phyloP scores from a whole-genome alignment of 106 monocot genomes.

The Dioscorea dumetorum region DNA sequence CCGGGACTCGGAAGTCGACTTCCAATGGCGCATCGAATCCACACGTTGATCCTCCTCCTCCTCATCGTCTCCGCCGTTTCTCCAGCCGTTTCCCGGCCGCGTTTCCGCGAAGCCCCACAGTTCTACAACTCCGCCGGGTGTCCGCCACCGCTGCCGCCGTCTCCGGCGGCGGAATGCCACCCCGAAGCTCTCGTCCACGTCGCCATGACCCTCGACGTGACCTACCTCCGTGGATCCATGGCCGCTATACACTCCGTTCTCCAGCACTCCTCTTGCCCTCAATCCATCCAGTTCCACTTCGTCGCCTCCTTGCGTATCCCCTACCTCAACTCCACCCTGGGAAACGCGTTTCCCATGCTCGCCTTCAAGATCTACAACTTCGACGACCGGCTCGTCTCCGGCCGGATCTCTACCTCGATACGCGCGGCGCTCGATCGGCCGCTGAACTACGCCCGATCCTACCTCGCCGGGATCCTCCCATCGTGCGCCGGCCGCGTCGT shows the following conservation, averaged over 20 bases:
- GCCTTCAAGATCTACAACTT: slow-evolving; percentile 46
- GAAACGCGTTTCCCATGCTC: slow-evolving; percentile 45
- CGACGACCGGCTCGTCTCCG: slow-evolving; percentile 38
- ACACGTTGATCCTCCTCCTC: slow-evolving; percentile 1
- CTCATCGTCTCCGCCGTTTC: slow-evolving; percentile 2
- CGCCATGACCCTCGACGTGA: slow-evolving; percentile 62
- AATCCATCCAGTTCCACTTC: slow-evolving; percentile 66
- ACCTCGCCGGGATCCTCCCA: slow-evolving; percentile 38
- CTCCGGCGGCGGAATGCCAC: slow-evolving; percentile 23
- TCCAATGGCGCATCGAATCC: no score
- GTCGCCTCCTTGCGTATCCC: slow-evolving; percentile 28
- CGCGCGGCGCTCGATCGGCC: slow-evolving; percentile 53
- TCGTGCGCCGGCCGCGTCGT: slow-evolving; percentile 32
- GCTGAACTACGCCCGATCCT: slow-evolving; percentile 61
- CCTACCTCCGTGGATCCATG: slow-evolving; percentile 75
- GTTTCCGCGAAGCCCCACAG: slow-evolving; percentile 52
- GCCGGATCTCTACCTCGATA: slow-evolving; percentile 61
- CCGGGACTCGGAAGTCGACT: no score
- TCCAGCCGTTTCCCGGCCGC: not conserved
- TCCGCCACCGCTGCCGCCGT: slow-evolving; percentile 33
- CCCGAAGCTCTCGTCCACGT: slow-evolving; percentile 42
- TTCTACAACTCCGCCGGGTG: slow-evolving; percentile 63
- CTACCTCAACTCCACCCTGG: slow-evolving; percentile 36
- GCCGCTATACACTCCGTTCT: slow-evolving; percentile 71
- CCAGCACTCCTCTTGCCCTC: slow-evolving; percentile 60